phyloP scores from a whole-genome alignment of 176 grass and related monocot genomes.

The Puya raimondii region DNA sequence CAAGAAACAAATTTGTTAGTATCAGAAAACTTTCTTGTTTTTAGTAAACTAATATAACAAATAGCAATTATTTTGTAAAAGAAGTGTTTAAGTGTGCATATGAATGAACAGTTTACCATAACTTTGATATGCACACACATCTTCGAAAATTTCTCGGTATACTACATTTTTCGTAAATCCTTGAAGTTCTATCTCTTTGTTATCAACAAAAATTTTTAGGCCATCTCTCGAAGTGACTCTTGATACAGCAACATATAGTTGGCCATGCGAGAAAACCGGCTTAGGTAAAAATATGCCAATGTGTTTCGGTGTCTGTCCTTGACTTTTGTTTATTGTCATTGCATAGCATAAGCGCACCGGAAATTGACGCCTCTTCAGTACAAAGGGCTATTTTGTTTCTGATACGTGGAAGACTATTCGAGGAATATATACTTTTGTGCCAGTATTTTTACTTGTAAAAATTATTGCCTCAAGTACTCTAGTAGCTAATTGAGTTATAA shows the following conservation, averaged over 20 bases:
- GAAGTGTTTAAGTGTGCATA: too few relatives aligned
- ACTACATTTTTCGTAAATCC: background rate
- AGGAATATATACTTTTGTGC: background rate
- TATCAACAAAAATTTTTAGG: conserved; percentile 1
- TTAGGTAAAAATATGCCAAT: background rate
- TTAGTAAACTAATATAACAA: too few relatives aligned
- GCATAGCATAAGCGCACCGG: too few relatives aligned
- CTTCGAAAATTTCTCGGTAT: conserved; percentile 7
- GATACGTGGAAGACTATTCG: background rate
- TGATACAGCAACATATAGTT: conserved; percentile 18
- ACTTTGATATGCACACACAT: too few relatives aligned
- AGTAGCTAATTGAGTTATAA: background rate
- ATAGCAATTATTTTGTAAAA: too few relatives aligned
- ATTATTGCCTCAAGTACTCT: background rate
- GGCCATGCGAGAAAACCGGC: conserved; percentile 9
- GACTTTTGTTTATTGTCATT: too few relatives aligned
- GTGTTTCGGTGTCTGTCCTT: background rate
- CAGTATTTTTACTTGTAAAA: background rate
- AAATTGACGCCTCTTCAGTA: background rate
- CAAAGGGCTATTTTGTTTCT: conserved; percentile 5
- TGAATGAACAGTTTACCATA: too few relatives aligned
- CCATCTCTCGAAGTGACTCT: background rate
- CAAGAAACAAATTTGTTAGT: too few relatives aligned
- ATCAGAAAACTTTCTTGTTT: too few relatives aligned
- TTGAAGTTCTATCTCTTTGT: background rate